Percentiles rank a stretch among this genome's conserved stretches.
Evolutionary conservation across 2,329 filamentous ascomycete species (phyloP).

Genomic region (Rhynchosporium agropyri): DNA sequence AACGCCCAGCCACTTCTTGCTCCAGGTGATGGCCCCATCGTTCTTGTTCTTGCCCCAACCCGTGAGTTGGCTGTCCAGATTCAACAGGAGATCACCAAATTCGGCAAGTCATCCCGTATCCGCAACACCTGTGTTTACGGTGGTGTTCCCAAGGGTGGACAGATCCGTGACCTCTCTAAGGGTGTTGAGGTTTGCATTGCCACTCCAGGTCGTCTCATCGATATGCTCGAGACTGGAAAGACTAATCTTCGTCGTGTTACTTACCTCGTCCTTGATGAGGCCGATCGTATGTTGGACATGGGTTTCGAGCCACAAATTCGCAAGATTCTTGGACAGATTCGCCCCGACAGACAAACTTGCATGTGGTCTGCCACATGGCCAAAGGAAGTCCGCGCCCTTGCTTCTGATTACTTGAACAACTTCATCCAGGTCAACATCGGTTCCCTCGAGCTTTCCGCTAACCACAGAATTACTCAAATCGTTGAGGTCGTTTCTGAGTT

Average conservation of each 20-base stretch:
- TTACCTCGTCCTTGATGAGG: constrained; percentile 97
- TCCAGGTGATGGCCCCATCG: constrained; percentile 93
- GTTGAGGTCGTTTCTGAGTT: constrained; percentile 95
- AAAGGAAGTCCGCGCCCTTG: constrained; percentile 94
- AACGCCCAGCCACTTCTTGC: constrained; percentile 97
- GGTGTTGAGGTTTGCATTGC: constrained; percentile 99
- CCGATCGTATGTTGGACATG: constrained; percentile 99
- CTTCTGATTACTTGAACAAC: constrained; percentile 86
- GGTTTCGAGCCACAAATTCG: constrained; percentile 99
- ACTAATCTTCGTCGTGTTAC: constrained; percentile 98
- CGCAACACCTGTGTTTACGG: constrained; percentile 99
- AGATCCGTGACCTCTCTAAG: constrained; percentile 91
- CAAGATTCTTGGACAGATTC: constrained; percentile 97
- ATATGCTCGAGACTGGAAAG: constrained; percentile 97
- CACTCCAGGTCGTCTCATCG: constrained; percentile 94
- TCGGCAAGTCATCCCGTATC: constrained; percentile 96
- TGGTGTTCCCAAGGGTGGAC: constrained; percentile 95
- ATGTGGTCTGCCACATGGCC: constrained; percentile 99
- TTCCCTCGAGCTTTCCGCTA: constrained; percentile 92
- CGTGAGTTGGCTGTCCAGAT: constrained; percentile 99
- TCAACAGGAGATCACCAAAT: constrained; percentile 97
- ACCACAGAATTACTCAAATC: constrained; percentile 96
- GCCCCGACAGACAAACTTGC: constrained; percentile 96
- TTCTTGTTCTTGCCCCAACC: constrained; percentile 92
- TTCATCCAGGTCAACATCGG: constrained; percentile 99